Base-by-base conservation (phyloP, 192 early-diverging fungal species). In the Pilaira anomala region DNA sequence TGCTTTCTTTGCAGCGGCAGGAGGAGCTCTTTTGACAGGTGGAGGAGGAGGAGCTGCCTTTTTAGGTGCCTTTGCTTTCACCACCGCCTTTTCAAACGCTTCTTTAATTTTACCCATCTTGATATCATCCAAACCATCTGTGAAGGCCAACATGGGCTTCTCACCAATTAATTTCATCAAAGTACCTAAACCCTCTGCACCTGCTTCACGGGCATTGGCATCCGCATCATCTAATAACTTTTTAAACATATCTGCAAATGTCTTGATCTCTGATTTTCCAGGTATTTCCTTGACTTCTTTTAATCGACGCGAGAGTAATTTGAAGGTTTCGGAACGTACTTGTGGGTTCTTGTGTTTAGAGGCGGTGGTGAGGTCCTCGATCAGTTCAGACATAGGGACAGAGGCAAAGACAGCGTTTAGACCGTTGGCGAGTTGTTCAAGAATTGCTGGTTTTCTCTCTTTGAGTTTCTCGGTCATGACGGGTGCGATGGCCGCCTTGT, bases 341-440 rank as follows among this genome's bases (percentile, higher is more conserved):
- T 96, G 91, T 2, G 98, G 98, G 69, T 98, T 98, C 60, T 98
- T 97, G 77, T 99, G 93, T 6, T 69, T 79, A 16, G 83, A 80
- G 1, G 76, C 84, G 1, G 81, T 77, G 8, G 79, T 69, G 9
- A 93, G 68, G 54, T 96, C 92, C 52, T 96, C 94, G 12, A 87
- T 60, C 1, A 98, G 69, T n/a, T 92, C 90, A 5, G 79, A 49
- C 25, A 93, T 71, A 12, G 76, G 75, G 29, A 89, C 81, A 4
- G 87, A 79, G 16, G 77, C 73, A 68, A 90, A 95, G 7, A 93
- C 88, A 7, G 92, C 93, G 65, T 96, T 93, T n/a, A 93, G 68
- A 1, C 92, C 91, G 14, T 73, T 73, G 8, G 87, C 67, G 1
- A 98, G 70, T 7, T 93, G 87, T 25, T 98, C 95, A 3, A 97